Base-by-base conservation (phyloP, 2,329 filamentous ascomycete species). In the Calonectria montana region DNA sequence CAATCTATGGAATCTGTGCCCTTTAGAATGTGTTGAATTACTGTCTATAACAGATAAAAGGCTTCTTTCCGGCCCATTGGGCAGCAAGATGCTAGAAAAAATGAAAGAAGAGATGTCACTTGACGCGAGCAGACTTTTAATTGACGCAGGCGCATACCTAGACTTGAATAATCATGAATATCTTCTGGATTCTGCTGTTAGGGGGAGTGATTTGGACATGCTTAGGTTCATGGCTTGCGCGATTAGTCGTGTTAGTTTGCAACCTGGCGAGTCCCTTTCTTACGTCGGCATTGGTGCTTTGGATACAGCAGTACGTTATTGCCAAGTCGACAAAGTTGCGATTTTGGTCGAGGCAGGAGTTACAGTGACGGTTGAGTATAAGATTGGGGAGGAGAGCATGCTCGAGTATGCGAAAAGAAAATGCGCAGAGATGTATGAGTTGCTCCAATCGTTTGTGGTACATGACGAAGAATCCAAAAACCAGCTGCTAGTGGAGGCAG, bases 101-200 rank as follows among this genome's bases (percentile, higher is more conserved):
- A 5, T 27, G 4, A 6, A 7, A 1, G 8, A 2, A 13, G 7
- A 4, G 8, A n/a, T 9, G 0, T 3, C 23, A 2, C 13, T 27
- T 7, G 21, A 48, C 4, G 45, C 45, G 23, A 23, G 21, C 10
- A 16, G 23, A 16, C 3, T 48, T 27, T 48, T 48, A 16, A 27
- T 48, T 7, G 21, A 25, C 27, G 13, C 45, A 27, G 10, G 16
- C 7, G 13, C 45, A 27, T 27, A 27, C 23, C 21, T 27, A 4
- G 45, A 16, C 21, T 27, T 23, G 10, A 6, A 7, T 16, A 27
- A 10, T 13, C 27, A 48, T 21, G 23, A 25, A 12, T 0, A 15
- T 5, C 21, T 48, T 16, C 45, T 48, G 21, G 4, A 48, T 10
- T 15, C 21, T 7, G 45, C 45, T 15, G 23, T 16, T 6, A 15